These are phyloP conservation scores for Fusarium liriodendri DNA, from an alignment of 2,329 filamentous ascomycete genomes.

Conservation along the genomic window DNA sequence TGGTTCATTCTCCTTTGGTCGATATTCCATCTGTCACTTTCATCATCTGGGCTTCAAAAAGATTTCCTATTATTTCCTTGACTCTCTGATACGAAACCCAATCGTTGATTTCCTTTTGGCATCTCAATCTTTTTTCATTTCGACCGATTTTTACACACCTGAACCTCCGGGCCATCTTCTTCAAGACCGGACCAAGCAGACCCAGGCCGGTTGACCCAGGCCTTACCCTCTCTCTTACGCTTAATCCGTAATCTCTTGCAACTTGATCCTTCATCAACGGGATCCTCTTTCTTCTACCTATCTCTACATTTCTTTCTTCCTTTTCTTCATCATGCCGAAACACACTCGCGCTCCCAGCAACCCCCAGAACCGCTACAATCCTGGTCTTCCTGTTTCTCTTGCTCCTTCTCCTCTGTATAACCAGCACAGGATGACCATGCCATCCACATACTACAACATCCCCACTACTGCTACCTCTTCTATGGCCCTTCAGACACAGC, in stretches of 20 bases:
- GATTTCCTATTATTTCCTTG: constrained; percentile 3
- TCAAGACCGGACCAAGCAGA: constrained; percentile 34
- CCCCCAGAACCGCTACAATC: constrained; percentile 46
- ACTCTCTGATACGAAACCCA: constrained; percentile 20
- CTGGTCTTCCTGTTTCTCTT: constrained; percentile 52
- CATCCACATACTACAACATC: constrained; percentile 55
- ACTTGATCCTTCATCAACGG: constrained; percentile 21
- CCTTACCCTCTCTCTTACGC: constrained; percentile 35
- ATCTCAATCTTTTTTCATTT: constrained; percentile 25
- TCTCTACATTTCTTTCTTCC: constrained; percentile 23
- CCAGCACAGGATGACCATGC: constrained; percentile 55
- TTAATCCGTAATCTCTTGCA: constrained; percentile 44
- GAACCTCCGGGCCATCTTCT: constrained; percentile 20
- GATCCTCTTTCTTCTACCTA: constrained; percentile 23
- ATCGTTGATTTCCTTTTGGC: constrained; percentile 25
- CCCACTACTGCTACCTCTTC: constrained; percentile 48
- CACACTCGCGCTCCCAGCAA: constrained; percentile 55
- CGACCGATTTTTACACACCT: constrained; percentile 32
- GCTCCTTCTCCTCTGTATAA: constrained; percentile 56
- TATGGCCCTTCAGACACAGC: constrained; percentile 47
- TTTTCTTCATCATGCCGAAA: constrained; percentile 55
- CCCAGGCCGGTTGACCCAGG: constrained; percentile 43
- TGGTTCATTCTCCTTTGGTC: constrained; percentile 38
- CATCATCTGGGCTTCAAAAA: constrained; percentile 27
- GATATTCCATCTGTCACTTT: constrained; percentile 30